These are phyloP conservation scores for Nigrospora sphaerica DNA, from an alignment of 2,329 filamentous ascomycete species.

Conservation along the genomic window DNA sequence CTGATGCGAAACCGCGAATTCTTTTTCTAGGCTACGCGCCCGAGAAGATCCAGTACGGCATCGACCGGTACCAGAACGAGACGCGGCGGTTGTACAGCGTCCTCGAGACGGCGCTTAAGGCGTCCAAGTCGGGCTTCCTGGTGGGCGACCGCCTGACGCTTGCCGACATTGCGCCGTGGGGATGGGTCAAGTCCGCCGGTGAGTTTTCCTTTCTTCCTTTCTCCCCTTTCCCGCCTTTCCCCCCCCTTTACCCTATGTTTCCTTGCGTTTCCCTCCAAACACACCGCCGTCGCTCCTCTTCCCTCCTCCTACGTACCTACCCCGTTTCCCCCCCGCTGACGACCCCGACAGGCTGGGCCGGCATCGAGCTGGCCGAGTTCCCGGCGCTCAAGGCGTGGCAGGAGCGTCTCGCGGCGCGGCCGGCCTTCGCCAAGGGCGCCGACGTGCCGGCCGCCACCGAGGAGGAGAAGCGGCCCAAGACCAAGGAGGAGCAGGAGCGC, in stretches of 20 bases:
- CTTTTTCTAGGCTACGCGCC: constrained; percentile 6
- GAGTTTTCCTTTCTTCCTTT: constrained; percentile 12
- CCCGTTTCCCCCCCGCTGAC: no score
- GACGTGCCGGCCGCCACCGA: constrained; percentile 64
- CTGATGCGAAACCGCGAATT: not conserved
- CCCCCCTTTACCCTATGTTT: no score
- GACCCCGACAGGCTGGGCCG: constrained; percentile 42
- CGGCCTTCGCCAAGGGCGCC: constrained; percentile 67
- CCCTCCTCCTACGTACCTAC: no score
- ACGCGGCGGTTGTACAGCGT: constrained; percentile 75
- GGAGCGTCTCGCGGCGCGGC: constrained; percentile 59
- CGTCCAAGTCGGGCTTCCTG: constrained; percentile 48
- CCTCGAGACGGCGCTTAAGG: constrained; percentile 63
- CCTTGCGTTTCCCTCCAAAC: no score
- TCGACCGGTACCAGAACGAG: constrained; percentile 78
- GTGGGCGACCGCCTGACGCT: constrained; percentile 65
- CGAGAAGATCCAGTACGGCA: constrained; percentile 54
- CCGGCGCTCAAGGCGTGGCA: constrained; percentile 73
- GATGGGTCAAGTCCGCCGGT: constrained; percentile 60
- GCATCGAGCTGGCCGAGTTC: constrained; percentile 67
- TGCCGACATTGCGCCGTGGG: constrained; percentile 75
- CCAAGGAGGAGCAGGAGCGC: constrained; percentile 51
- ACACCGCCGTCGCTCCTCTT: no score
- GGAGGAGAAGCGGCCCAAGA: constrained; percentile 51
- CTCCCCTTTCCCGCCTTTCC: not conserved